Evolutionary conservation across 352 stramenopile species (phyloP), one percentile per base, ranked within the genome.

Genomic region (Phytopythium boreale): DNA sequence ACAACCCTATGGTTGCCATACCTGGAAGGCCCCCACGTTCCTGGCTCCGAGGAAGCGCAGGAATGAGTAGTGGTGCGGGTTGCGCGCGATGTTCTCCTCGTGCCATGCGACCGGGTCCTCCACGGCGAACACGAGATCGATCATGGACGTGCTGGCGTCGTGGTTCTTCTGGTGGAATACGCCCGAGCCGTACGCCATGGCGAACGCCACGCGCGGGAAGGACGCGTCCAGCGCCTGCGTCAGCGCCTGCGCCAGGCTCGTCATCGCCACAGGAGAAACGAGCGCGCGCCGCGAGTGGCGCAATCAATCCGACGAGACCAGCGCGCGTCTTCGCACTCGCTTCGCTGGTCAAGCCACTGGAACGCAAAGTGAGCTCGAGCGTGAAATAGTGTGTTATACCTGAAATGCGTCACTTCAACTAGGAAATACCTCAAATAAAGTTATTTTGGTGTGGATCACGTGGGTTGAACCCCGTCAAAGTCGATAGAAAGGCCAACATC

Each of bases 41-140:
- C 60, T 55, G 15, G 84, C 76, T 4, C 84, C 88, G 52, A 94
- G 67, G 64, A 75, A 74, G 71, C 93, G 79, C 37, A 97, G 73
- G 26, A 90, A 71, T 51, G 87, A 96, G 74, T 96, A 96, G 58
- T 96, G 87, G 20, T 78, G 66, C 37, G 80, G 75, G 51, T 96
- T 91, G 61, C 80, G 85, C 57, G 51, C 67, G 26, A 96, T 66
- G 64, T 97, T 96, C 31, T 82, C 82, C 15, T 75, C 67, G 77
- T 97, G 90, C 90, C 90, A 97, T 56, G 70, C 68, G 29, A 73
- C 64, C 20, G 90, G 79, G 66, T 97, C 83, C 56, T 92, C 76
- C 44, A 97, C 90, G 1, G 85, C 90, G 56, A 97, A 90, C 11
- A 97, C 86, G 43, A 97, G 80, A 62, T 97, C 90, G 44, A 97